Conservation (phyloP, 2,329 filamentous ascomycete species). For the Pestalotiopsis sp. region DNA sequence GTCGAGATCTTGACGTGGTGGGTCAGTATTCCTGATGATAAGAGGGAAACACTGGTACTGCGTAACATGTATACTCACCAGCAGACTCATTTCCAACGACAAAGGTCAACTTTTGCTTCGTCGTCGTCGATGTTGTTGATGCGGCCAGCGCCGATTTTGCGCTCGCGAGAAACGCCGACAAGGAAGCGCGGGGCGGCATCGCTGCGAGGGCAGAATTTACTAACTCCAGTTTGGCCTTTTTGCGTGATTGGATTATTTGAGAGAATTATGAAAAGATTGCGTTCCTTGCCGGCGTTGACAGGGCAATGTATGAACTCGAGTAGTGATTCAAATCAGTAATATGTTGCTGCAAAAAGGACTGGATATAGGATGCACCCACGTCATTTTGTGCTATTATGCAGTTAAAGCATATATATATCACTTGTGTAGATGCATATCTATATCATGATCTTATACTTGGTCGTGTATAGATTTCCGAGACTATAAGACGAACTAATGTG, state of each 20-base stretch:
- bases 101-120: constrained; percentile 57
- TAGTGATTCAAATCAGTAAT: too few relatives aligned
- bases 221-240: background rate
- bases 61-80: constrained; percentile 42
- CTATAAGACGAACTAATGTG: background rate
- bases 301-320: background rate
- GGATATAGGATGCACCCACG: background rate
- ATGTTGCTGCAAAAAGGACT: too few relatives aligned
- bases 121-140: constrained; percentile 44
- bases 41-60: background rate
- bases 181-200: constrained; percentile 34
- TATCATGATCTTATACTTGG: background rate
- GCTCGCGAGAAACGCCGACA: constrained; percentile 53
- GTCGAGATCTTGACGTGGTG: constrained; percentile 65
- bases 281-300: background rate
- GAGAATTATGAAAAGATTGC: too few relatives aligned
- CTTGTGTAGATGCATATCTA: background rate
- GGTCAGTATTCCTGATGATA: background rate
- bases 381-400: background rate
- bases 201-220: background rate
- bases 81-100: constrained; percentile 72
- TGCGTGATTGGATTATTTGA: background rate
- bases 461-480: background rate
- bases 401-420: background rate
- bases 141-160: constrained; percentile 51